A percentile compares a stretch with the other conserved stretches of the same genome.
These are phyloP conservation scores for Odontarrhena argentea DNA, from an alignment of 345 rosid genomes.

Conservation along the genomic window DNA sequence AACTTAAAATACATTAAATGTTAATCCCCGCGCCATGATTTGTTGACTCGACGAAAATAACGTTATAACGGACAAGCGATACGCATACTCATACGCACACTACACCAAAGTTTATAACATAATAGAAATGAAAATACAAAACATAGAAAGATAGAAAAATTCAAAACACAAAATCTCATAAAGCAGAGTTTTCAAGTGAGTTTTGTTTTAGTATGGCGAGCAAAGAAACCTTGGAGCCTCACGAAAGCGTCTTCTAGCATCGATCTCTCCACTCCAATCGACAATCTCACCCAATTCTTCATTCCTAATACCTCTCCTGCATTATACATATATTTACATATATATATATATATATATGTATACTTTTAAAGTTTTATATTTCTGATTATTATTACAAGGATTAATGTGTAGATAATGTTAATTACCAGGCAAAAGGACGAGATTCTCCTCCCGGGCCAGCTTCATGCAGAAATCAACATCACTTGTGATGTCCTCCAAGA, in stretches of 20 bases:
- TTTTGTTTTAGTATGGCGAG: constrained; percentile 45
- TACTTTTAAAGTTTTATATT: background rate
- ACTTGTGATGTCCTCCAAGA: constrained; percentile 54
- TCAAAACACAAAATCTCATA: no score
- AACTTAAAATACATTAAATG: no score
- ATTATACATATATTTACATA: constrained; percentile 11
- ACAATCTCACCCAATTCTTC: constrained; percentile 66
- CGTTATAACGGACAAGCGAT: background rate
- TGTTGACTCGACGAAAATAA: no score
- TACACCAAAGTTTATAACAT: background rate
- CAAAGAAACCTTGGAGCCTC: constrained; percentile 59
- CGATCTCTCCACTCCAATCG: constrained; percentile 57
- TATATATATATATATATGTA: background rate
- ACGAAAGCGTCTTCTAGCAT: constrained; percentile 58
- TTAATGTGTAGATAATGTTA: background rate
- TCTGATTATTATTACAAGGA: background rate
- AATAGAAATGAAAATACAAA: background rate
- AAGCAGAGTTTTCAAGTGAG: background rate
- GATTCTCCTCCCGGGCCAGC: constrained; percentile 69
- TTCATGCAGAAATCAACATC: constrained; percentile 63
- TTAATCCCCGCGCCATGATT: no score
- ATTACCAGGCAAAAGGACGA: constrained; percentile 66
- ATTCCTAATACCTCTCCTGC: constrained; percentile 60
- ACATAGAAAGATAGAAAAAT: background rate
- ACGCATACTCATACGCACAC: background rate